A percentile compares a stretch with the other conserved stretches of the same genome.
These are phyloP conservation scores for Penicillium vulpinum DNA, from an alignment of 2,329 filamentous ascomycete species.

Conservation along the genomic window DNA sequence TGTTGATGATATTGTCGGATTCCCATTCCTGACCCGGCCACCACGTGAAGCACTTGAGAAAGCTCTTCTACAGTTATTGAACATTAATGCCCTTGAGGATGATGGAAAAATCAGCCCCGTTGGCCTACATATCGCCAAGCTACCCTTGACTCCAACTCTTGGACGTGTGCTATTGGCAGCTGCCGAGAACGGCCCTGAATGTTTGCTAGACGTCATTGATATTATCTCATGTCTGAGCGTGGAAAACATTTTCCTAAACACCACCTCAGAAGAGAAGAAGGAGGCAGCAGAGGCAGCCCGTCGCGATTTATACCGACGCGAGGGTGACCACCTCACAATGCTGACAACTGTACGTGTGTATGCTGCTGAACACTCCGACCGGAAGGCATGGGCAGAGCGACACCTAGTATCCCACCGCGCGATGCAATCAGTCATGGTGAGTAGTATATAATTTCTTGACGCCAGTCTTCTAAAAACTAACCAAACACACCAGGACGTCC, in stretches of 20 bases:
- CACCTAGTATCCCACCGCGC: conserved; percentile 63
- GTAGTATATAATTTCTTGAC: background rate
- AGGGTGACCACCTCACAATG: conserved; percentile 65
- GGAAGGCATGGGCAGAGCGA: conserved; percentile 60
- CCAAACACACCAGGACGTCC: conserved; percentile 50
- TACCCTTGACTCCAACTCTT: conserved; percentile 79
- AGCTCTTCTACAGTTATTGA: conserved; percentile 75
- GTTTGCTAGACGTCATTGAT: conserved; percentile 80
- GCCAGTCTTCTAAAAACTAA: conserved; percentile 5
- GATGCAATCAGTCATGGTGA: conserved; percentile 64
- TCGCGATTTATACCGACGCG: conserved; percentile 57
- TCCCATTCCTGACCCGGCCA: conserved; percentile 83
- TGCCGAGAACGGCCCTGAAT: conserved; percentile 67
- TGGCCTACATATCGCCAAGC: conserved; percentile 74
- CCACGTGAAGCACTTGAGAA: conserved; percentile 76
- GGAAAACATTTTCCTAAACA: conserved; percentile 63
- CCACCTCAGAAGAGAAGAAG: conserved; percentile 60
- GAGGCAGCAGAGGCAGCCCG: conserved; percentile 59
- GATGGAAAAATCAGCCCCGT: conserved; percentile 70
- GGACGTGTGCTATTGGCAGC: conserved; percentile 82
- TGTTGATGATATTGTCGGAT: conserved; percentile 75
- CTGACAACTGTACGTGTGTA: conserved; percentile 62
- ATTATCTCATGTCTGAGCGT: conserved; percentile 69
- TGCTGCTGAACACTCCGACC: conserved; percentile 57
- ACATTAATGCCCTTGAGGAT: conserved; percentile 73